Percentiles rank a stretch among this genome's conserved stretches.
Evolutionary conservation across 2,329 filamentous ascomycete species (phyloP).

Genomic region (Penicillium sp.): DNA sequence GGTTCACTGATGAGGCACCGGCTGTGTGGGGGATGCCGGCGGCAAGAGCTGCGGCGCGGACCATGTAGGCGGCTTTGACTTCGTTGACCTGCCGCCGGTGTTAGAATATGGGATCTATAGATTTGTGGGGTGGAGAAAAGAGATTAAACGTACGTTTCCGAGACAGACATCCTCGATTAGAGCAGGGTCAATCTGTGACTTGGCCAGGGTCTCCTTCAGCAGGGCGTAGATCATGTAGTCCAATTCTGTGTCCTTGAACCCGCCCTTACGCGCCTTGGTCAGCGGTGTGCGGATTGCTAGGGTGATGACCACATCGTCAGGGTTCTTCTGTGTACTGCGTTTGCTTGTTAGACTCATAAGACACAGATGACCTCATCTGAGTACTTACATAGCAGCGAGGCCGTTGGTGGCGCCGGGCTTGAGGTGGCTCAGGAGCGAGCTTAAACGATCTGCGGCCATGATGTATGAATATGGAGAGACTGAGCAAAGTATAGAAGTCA

Average conservation of each 20-base stretch:
- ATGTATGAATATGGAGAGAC: conserved; percentile 13
- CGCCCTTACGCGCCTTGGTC: conserved; percentile 83
- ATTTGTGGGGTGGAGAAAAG: neutral
- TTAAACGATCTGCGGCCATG: conserved; percentile 84
- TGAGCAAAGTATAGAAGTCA: neutral
- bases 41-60: conserved; percentile 81
- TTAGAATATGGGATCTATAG: neutral
- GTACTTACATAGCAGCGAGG: conserved; percentile 71
- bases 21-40: conserved; percentile 93
- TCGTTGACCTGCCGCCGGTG: conserved; percentile 63
- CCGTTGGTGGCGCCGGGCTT: conserved; percentile 64
- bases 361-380: neutral
- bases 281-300: conserved; percentile 86
- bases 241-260: conserved; percentile 88
- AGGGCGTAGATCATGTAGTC: conserved; percentile 84
- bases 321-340: conserved; percentile 81
- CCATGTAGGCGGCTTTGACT: conserved; percentile 82
- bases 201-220: conserved; percentile 70
- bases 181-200: conserved; percentile 72
- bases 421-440: conserved; percentile 83
- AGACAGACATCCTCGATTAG: conserved; percentile 87
- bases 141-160: conserved; percentile 68
- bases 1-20: conserved; percentile 77
- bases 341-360: conserved; percentile 12
- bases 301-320: conserved; percentile 96